Conservation (phyloP, 2,329 filamentous ascomycete genomes). For the Bipolaris gigantea region DNA sequence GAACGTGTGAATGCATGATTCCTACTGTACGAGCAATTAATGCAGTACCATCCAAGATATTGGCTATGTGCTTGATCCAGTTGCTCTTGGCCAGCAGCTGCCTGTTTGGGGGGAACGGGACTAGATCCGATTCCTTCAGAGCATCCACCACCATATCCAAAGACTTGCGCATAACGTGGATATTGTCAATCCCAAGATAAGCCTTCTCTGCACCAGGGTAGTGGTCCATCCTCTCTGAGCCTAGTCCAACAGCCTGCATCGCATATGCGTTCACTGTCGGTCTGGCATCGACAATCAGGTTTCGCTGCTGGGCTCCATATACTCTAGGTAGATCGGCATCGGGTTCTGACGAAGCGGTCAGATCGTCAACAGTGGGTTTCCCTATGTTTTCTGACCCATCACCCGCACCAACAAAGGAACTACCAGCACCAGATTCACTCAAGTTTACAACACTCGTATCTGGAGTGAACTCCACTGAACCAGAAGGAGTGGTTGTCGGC, state of each 20-base stretch:
- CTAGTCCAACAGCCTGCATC: constrained; percentile 90
- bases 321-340: constrained; percentile 50
- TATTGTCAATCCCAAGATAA: constrained; percentile 96
- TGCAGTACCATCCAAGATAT: constrained; percentile 79
- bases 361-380: constrained; percentile 29
- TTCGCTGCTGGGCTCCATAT: constrained; percentile 90
- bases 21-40: constrained; percentile 87
- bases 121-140: constrained; percentile 89
- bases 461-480: constrained; percentile 30
- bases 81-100: constrained; percentile 80
- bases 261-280: constrained; percentile 92
- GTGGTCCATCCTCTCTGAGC: constrained; percentile 97
- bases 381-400: constrained; percentile 27
- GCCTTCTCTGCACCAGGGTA: constrained; percentile 90
- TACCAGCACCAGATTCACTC: constrained; percentile 36
- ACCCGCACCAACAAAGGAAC: constrained; percentile 39
- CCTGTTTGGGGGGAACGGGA: constrained; percentile 76
- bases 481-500: constrained; percentile 31
- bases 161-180: constrained; percentile 95
- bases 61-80: constrained; percentile 88
- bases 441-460: constrained; percentile 41
- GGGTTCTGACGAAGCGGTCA: constrained; percentile 43
- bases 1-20: constrained; percentile 87
- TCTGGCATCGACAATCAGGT: constrained; percentile 93
- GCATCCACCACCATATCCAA: constrained; percentile 85